Percentiles rank a stretch among this genome's conserved stretches.
Evolutionary conservation across 2,329 filamentous ascomycete species (phyloP).

Genomic region (Ceratocystis cubensis): DNA sequence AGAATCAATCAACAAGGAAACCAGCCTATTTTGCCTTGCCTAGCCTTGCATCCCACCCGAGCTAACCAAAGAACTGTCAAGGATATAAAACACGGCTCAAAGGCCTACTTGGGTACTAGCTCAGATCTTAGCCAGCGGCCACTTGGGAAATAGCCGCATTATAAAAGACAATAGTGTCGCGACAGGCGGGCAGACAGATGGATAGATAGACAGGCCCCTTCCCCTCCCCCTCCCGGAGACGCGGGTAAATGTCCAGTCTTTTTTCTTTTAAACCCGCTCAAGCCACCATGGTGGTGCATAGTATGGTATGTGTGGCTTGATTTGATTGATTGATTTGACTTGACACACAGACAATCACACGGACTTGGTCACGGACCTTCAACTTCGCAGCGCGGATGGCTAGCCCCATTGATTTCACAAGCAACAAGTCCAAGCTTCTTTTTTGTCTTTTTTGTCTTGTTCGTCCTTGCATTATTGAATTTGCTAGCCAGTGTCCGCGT

Average conservation of each 20-base stretch:
- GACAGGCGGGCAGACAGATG: not conserved
- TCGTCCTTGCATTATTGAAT: not conserved
- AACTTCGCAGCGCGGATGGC: not conserved
- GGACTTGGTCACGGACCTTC: slow-evolving; percentile 5
- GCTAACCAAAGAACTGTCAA: not conserved
- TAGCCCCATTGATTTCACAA: not conserved
- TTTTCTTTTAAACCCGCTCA: not conserved
- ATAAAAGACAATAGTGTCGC: slow-evolving; percentile 7
- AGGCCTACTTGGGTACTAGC: slow-evolving; percentile 4
- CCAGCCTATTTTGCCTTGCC: not conserved
- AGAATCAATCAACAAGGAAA: not conserved
- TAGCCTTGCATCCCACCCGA: not conserved
- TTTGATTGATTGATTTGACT: slow-evolving; percentile 5
- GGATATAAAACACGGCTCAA: not conserved
- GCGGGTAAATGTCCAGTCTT: not conserved
- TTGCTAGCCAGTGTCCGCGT: not conserved
- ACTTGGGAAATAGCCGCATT: slow-evolving; percentile 4
- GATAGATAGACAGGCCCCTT: too few relatives aligned
- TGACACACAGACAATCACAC: slow-evolving; percentile 11
- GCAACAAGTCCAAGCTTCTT: not conserved
- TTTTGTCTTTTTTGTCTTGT: not conserved
- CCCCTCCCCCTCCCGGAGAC: not conserved
- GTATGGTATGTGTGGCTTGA: not conserved
- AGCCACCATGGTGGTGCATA: too few relatives aligned
- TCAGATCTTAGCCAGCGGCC: slow-evolving; percentile 5